These are phyloP conservation scores for Euphorbia neoarborescens DNA, from an alignment of 441 rosid genomes.

Conservation along the genomic window DNA sequence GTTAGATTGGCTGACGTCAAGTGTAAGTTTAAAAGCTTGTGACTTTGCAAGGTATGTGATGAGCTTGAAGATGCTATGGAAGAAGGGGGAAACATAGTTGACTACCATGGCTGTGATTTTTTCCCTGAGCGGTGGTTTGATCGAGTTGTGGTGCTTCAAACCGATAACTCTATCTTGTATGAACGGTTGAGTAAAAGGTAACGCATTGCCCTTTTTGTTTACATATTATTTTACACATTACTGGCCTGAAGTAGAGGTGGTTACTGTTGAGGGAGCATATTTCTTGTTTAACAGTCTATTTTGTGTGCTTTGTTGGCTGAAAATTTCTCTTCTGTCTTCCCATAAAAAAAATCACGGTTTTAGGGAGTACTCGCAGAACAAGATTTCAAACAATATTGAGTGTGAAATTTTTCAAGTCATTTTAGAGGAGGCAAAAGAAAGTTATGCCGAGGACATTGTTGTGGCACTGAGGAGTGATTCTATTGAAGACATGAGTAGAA, in stretches of 20 bases:
- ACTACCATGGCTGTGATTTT: constrained; percentile 92
- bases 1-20: neutral
- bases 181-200: constrained; percentile 83
- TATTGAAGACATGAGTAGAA: constrained; percentile 52
- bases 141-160: constrained; percentile 71
- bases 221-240: neutral
- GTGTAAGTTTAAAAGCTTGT: constrained; percentile 2
- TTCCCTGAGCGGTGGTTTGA: constrained; percentile 88
- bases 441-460: constrained; percentile 58
- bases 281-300: neutral
- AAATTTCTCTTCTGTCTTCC: neutral
- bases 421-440: constrained; percentile 81
- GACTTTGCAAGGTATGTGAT: constrained; percentile 58
- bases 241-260: neutral
- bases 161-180: constrained; percentile 61
- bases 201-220: neutral
- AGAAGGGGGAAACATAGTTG: constrained; percentile 78
- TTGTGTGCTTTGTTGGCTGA: constrained; percentile 3
- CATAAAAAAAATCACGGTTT: neutral
- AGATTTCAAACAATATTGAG: constrained; percentile 75
- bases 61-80: constrained; percentile 82
- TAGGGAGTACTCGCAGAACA: constrained; percentile 66
- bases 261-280: neutral
- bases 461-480: constrained; percentile 52
- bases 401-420: constrained; percentile 75